Percentiles rank a stretch among this genome's conserved stretches.
Evolutionary conservation across 371 early-diverging fungal genomes (phyloP).

Genomic region (Dichotomocladium elegans): DNA sequence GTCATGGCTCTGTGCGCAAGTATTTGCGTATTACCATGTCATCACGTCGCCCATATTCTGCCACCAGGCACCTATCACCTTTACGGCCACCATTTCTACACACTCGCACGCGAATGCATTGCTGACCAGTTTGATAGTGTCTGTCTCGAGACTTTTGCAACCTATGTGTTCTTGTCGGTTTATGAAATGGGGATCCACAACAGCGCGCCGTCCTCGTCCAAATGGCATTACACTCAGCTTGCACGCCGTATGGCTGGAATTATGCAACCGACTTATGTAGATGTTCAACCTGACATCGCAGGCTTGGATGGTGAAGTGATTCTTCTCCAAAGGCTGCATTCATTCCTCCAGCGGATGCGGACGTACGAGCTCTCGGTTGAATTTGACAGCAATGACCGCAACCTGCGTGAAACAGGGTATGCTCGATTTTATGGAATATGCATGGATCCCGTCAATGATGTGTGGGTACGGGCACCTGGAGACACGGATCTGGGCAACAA

Average conservation of each 20-base stretch:
- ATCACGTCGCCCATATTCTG: not conserved
- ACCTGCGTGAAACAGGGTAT: slow-evolving; percentile 6
- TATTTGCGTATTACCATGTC: slow-evolving; percentile 4
- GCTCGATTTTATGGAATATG: slow-evolving; percentile 1
- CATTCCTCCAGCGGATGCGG: slow-evolving; percentile 4
- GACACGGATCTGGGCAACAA: not conserved
- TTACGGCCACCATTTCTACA: slow-evolving; percentile 3
- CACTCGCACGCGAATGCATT: not conserved
- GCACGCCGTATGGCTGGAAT: not conserved
- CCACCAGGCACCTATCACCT: not conserved
- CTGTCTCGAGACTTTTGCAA: slow-evolving; percentile 8
- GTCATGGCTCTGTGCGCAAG: slow-evolving; percentile 11
- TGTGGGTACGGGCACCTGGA: slow-evolving; percentile 3
- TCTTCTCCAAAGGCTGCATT: slow-evolving; percentile 1
- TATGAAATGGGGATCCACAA: not conserved
- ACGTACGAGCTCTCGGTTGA: slow-evolving; percentile 1
- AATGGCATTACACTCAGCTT: not conserved
- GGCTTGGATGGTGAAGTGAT: slow-evolving; percentile 1
- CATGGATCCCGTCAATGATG: not conserved
- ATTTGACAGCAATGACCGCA: not conserved
- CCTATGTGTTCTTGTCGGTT: not conserved
- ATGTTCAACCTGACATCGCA: not conserved
- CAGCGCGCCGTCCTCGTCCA: not conserved
- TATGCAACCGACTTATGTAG: not conserved
- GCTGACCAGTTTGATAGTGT: slow-evolving; percentile 5